phyloP scores from a whole-genome alignment of 495 filamentous ascomycete genomes.

The Aspergillus diversus region DNA sequence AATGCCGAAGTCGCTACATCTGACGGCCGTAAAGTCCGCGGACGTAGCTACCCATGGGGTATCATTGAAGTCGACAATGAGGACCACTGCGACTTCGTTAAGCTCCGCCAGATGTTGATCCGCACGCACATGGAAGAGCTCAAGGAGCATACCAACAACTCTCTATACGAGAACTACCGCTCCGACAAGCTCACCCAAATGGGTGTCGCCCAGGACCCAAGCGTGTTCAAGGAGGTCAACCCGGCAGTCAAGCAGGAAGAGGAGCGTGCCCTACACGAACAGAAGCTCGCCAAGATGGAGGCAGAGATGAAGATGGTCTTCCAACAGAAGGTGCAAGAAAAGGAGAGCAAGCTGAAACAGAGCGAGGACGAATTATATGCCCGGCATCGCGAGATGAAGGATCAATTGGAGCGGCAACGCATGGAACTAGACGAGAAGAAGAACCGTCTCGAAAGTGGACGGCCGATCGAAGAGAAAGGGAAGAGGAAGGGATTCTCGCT shows the following conservation, averaged over 20 bases:
- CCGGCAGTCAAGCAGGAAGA: slow-evolving; percentile 99
- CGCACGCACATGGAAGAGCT: slow-evolving; percentile 99
- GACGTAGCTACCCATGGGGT: slow-evolving; percentile 97
- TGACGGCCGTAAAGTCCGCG: slow-evolving; percentile 94
- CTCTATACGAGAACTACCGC: slow-evolving; percentile 98
- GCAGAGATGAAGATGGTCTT: slow-evolving; percentile 99
- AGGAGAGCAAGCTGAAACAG: slow-evolving; percentile 99
- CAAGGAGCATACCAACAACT: slow-evolving; percentile 99
- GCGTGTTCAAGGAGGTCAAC: slow-evolving; percentile 99
- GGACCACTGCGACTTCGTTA: slow-evolving; percentile 99
- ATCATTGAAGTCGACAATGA: slow-evolving; percentile 99
- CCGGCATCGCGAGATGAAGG: slow-evolving; percentile 98
- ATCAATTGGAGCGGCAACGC: slow-evolving; percentile 93
- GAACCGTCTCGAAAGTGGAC: slow-evolving; percentile 83
- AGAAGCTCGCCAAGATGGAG: slow-evolving; percentile 99
- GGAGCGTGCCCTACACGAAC: slow-evolving; percentile 95
- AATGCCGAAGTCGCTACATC: slow-evolving; percentile 87
- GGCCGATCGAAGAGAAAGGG: slow-evolving; percentile 92
- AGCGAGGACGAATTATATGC: slow-evolving; percentile 99
- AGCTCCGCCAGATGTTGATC: slow-evolving; percentile 99
- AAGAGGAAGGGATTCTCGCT: slow-evolving; percentile 98
- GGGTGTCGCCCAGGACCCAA: slow-evolving; percentile 97
- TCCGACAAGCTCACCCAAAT: slow-evolving; percentile 97
- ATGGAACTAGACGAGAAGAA: slow-evolving; percentile 98
- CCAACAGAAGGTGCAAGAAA: slow-evolving; percentile 99